A percentile compares a stretch with the other conserved stretches of the same genome.
phyloP scores from a whole-genome alignment of 257 asterid genomes.

The Lycium ferocissimum region DNA sequence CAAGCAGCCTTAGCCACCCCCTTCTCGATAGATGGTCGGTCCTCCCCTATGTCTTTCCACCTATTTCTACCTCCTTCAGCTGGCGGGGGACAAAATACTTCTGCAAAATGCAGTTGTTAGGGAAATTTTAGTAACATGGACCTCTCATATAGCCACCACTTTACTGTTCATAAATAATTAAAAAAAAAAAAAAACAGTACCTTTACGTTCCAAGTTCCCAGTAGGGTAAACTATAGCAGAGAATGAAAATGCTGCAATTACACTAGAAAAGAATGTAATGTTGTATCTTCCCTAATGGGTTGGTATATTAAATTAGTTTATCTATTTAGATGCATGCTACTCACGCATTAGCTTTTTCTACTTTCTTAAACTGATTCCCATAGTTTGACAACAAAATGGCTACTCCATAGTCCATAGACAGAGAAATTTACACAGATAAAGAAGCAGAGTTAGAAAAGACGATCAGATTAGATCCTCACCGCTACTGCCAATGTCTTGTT shows the following conservation, averaged over 20 bases:
- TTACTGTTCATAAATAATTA: background rate
- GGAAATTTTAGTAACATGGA: background rate
- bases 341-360: background rate
- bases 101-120: slow-evolving; percentile 26
- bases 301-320: background rate
- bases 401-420: background rate
- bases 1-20: background rate
- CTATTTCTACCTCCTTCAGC: background rate
- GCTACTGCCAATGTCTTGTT: background rate
- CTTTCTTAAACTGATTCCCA: background rate
- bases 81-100: slow-evolving; percentile 5
- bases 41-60: slow-evolving; percentile 14
- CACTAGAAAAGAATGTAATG: background rate
- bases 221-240: background rate
- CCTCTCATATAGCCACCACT: background rate
- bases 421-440: background rate
- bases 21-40: slow-evolving; percentile 21
- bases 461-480: background rate
- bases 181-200: background rate
- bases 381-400: background rate
- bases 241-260: slow-evolving; percentile 7
- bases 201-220: background rate
- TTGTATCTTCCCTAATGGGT: background rate
- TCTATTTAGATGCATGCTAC: background rate
- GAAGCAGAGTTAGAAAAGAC: background rate